Base-by-base conservation (phyloP, 2,329 filamentous ascomycete genomes). In the Diaporthe citrichinensis region DNA sequence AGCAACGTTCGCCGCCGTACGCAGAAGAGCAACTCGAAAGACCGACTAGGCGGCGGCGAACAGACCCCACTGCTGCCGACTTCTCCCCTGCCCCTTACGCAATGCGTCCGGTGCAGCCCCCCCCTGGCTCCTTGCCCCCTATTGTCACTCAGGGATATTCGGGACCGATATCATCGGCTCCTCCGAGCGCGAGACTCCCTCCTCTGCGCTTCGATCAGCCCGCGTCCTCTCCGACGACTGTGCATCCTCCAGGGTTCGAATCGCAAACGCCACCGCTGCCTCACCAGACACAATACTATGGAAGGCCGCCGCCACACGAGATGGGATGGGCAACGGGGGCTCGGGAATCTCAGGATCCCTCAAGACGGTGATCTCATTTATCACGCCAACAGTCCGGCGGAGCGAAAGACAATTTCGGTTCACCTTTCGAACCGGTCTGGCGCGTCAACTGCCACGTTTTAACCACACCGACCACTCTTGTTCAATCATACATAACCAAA, bases 121-220 rank as follows among this genome's bases (percentile, higher is more conserved):
- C 84, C n/a, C 80, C 84, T 0, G 80, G 82, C 3, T 81, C 83
- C 7, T 79, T 89, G 49, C 85, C 86, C 31, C 84, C 87, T 2
- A 85, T 88, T 69, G 73, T 76, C n/a, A 76, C 73, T 12, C 75
- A 76, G 36, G 75, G 69, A 23, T 72, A 73, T 36, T 39, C 73
- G 17, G 57, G 59, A 34, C 61, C 75, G 39, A 72, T 73, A 23
- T 51, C 69, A 6, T 73, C 75, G 4, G 73, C 68, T 41, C 81
- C 85, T 17, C 80, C 83, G 15, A 83, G 83, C 17, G 86, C 88
- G 14, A 84, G 87, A 73, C 81, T 90, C 4, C 88, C 88, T 6
- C 87, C 88, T 2, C 78, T 90, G 51, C 84, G 88, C 7, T 85
- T 90, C 77, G 88, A 90, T 53, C 83, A 83, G 49, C 79, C 80